These are phyloP conservation scores for Mycosphaerella sp. DNA, from an alignment of 2,329 filamentous ascomycete species.

Conservation along the genomic window DNA sequence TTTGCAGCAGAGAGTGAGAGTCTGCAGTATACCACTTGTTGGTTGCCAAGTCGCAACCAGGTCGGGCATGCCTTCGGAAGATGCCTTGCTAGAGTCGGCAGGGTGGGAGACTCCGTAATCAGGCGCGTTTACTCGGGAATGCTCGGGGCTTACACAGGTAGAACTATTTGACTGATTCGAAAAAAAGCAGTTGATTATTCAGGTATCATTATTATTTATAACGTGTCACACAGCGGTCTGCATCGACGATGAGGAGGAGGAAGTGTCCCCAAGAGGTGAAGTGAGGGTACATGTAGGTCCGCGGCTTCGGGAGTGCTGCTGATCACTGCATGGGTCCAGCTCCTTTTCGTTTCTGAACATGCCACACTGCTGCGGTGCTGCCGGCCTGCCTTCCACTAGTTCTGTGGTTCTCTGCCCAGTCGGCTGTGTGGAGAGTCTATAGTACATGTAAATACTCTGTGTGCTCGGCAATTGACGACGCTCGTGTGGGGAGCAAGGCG, in stretches of 20 bases:
- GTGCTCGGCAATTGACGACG: neutral
- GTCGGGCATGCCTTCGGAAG: no score
- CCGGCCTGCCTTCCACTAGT: neutral
- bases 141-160: neutral
- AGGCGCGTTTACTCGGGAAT: neutral
- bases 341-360: neutral
- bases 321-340: slow-evolving; percentile 10
- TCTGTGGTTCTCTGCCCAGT: neutral
- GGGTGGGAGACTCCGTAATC: slow-evolving; percentile 1
- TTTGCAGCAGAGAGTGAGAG: no score
- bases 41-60: no score
- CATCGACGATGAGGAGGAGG: slow-evolving; percentile 10
- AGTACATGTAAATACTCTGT: no score
- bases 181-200: neutral
- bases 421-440: no score
- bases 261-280: neutral
- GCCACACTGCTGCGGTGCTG: neutral
- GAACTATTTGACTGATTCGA: neutral
- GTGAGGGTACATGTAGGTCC: neutral
- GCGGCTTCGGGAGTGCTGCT: slow-evolving; percentile 4
- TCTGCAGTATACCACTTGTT: no score
- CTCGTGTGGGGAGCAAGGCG: neutral
- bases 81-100: neutral
- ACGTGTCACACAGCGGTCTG: neutral
- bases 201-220: neutral